Conservation (phyloP, 306 rosid species). For the Inga laurina region DNA sequence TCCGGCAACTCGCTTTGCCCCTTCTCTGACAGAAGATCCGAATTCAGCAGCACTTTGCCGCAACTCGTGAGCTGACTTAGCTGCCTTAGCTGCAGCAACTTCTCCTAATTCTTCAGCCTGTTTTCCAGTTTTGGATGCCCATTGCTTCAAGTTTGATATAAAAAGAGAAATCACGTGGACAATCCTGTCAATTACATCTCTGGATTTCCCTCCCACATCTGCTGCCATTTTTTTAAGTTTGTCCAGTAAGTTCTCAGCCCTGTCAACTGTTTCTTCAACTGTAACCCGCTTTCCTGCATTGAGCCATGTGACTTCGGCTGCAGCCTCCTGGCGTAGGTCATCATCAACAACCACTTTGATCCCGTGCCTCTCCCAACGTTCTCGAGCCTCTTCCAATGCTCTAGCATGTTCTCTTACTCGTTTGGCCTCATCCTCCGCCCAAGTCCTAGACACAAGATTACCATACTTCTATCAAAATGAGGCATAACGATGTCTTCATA, state of each 20-base stretch:
- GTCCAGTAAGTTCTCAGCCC: conserved; percentile 72
- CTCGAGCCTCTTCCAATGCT: conserved; percentile 91
- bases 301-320: conserved; percentile 79
- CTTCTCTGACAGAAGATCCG: conserved; percentile 60
- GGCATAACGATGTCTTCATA: not conserved
- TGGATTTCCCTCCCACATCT: conserved; percentile 65
- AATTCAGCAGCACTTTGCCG: conserved; percentile 65
- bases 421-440: conserved; percentile 99
- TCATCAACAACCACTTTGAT: conserved; percentile 90
- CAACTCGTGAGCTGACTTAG: conserved; percentile 58
- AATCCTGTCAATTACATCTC: conserved; percentile 57
- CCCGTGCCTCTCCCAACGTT: conserved; percentile 94
- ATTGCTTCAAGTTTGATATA: conserved; percentile 61
- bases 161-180: conserved; percentile 54
- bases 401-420: conserved; percentile 90
- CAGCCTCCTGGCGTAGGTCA: conserved; percentile 80
- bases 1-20: conserved; percentile 74
- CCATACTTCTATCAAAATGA: not conserved
- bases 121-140: conserved; percentile 57
- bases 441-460: conserved; percentile 55
- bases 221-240: conserved; percentile 69
- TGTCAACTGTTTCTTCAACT: conserved; percentile 61
- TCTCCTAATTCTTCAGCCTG: conserved; percentile 59
- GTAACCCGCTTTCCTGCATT: conserved; percentile 67
- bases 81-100: conserved; percentile 51